Conservation (phyloP, 1,139 yeast genomes). For the Taiozyma onychis region DNA sequence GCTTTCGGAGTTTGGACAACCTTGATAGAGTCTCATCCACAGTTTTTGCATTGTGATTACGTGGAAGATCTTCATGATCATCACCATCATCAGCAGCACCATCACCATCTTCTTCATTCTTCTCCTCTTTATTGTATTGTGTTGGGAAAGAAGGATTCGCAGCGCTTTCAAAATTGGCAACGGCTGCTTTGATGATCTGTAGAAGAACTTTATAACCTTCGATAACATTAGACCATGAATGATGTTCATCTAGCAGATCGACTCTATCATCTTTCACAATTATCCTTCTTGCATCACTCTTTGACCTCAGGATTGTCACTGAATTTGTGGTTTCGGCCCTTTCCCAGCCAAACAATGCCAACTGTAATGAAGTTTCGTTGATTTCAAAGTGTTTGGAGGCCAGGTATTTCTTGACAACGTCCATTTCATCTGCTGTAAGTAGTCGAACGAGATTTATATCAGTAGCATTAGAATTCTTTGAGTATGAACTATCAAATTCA, state of each 20-base stretch:
- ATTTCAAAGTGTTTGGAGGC: not conserved
- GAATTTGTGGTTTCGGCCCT: constrained; percentile 4
- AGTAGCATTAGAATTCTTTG: constrained; percentile 1
- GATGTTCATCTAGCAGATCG: constrained; percentile 28
- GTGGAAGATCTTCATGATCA: not conserved
- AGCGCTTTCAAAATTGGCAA: not conserved
- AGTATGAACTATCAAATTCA: constrained; percentile 6
- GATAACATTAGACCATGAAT: constrained; percentile 28
- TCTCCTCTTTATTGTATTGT: not conserved
- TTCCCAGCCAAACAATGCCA: constrained; percentile 30
- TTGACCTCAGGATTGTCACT: constrained; percentile 22
- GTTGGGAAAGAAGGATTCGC: not conserved
- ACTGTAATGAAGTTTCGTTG: not conserved
- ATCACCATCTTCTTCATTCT: not conserved
- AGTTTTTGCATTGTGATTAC: not conserved
- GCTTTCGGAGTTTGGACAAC: not conserved
- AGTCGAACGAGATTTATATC: not conserved
- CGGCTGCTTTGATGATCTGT: constrained; percentile 3
- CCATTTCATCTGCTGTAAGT: not conserved
- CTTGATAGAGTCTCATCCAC: not conserved
- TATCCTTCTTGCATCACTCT: constrained; percentile 30
- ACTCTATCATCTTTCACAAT: constrained; percentile 16
- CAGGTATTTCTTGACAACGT: not conserved
- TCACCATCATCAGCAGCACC: not conserved
- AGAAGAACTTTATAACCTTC: constrained; percentile 14